These are phyloP conservation scores for Salvia hispanica DNA, from an alignment of 257 asterid genomes.

Conservation along the genomic window DNA sequence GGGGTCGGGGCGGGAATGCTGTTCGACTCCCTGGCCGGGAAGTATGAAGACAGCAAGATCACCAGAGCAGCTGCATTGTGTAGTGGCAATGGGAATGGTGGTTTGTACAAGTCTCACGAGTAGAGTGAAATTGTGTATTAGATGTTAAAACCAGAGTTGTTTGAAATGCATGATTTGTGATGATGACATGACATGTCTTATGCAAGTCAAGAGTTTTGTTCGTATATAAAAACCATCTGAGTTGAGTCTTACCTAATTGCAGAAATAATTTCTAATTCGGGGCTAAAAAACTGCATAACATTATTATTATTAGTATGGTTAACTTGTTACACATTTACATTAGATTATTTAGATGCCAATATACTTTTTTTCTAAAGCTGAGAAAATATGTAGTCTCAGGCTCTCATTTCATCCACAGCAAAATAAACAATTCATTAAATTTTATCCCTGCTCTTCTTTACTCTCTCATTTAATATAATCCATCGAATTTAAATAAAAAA, in stretches of 20 bases:
- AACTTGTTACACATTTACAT: too few species aligned
- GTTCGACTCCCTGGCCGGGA: constrained; percentile 79
- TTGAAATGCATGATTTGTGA: background rate
- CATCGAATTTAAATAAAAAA: background rate
- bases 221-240: constrained; percentile 4
- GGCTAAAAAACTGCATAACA: too few species aligned
- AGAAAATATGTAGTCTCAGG: too few species aligned
- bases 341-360: too few species aligned
- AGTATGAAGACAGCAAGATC: constrained; percentile 59
- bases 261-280: too few species aligned
- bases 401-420: too few species aligned
- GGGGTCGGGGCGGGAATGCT: constrained; percentile 86
- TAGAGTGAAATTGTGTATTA: constrained; percentile 15
- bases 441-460: too few species aligned
- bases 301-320: too few species aligned
- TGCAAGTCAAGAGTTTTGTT: background rate
- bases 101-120: constrained; percentile 19
- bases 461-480: too few species aligned
- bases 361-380: too few species aligned
- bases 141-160: background rate
- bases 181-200: constrained; percentile 4
- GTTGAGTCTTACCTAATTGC: constrained; percentile 6
- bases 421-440: too few species aligned
- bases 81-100: constrained; percentile 30
- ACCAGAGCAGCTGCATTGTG: constrained; percentile 7